Conservation (phyloP, 371 early-diverging fungal genomes). For the Apophysomyces ossiformis region DNA sequence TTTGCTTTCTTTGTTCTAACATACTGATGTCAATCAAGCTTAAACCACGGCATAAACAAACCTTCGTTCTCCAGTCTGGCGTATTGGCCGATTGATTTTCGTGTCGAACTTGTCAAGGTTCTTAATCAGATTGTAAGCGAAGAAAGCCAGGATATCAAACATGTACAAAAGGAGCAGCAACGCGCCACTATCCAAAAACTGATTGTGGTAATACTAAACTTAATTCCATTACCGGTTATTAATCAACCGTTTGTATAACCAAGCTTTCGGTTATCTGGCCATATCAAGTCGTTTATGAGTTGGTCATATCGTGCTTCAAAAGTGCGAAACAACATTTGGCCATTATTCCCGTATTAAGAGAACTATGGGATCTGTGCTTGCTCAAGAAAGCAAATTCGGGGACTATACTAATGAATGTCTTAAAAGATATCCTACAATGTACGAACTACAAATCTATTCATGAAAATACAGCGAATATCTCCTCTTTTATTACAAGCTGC, state of each 20-base stretch:
- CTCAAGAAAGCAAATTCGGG: neutral
- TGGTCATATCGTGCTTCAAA: conserved; percentile 19
- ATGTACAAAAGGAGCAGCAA: neutral
- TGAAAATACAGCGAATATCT: neutral
- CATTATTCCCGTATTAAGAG: conserved; percentile 26
- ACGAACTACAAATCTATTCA: neutral
- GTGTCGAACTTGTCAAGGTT: conserved; percentile 10
- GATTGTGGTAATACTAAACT: neutral
- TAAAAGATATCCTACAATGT: conserved; percentile 7
- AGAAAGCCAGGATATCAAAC: neutral
- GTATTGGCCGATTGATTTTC: conserved; percentile 9
- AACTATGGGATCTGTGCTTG: conserved; percentile 17
- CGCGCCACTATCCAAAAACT: conserved; percentile 9
- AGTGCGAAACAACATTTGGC: conserved; percentile 28
- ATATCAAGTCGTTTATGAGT: conserved; percentile 18
- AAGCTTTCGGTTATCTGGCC: conserved; percentile 37
- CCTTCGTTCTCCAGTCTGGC: neutral
- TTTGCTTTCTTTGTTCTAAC: neutral
- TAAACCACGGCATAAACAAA: neutral
- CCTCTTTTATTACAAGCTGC: neutral
- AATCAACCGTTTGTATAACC: neutral
- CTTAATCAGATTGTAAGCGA: conserved; percentile 10
- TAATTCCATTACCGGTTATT: neutral
- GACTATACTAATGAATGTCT: conserved; percentile 6
- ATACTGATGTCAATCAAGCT: neutral